Evolutionary conservation across 2,329 filamentous ascomycete species (phyloP).

Genomic region (Ophiostoma ulmi): DNA sequence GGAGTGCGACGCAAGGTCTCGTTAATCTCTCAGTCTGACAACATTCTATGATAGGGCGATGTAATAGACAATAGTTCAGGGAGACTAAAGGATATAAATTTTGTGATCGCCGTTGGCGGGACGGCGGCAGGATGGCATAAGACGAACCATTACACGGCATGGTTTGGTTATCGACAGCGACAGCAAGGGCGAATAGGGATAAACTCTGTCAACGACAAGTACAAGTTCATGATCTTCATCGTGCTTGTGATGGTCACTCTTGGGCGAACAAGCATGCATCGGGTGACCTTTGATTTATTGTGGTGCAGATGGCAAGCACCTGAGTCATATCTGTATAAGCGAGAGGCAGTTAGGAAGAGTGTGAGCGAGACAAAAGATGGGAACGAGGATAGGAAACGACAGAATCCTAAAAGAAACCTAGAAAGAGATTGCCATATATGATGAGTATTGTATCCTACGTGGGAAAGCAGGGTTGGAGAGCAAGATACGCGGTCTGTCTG

Average conservation of each 20-base stretch:
- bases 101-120: not conserved
- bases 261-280: not conserved
- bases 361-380: not conserved
- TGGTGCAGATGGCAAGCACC: not conserved
- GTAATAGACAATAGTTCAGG: not conserved
- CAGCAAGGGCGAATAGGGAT: no score
- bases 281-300: not conserved
- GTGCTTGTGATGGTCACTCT: not conserved
- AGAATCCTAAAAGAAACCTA: not conserved
- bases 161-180: not conserved
- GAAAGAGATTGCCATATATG: not conserved
- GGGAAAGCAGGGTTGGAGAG: not conserved
- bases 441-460: not conserved
- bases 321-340: not conserved
- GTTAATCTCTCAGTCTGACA: slow-evolving; percentile 3
- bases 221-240: not conserved
- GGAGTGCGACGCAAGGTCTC: slow-evolving; percentile 9
- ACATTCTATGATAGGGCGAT: not conserved
- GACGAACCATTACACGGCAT: not conserved
- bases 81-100: not conserved
- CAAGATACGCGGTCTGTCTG: not conserved
- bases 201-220: not conserved
- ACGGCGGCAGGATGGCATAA: not conserved
- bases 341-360: not conserved
- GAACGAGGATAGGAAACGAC: not conserved